These are phyloP conservation scores for Hymenoscyphus fructigenus DNA, from an alignment of 2,329 filamentous ascomycete genomes.

Conservation along the genomic window DNA sequence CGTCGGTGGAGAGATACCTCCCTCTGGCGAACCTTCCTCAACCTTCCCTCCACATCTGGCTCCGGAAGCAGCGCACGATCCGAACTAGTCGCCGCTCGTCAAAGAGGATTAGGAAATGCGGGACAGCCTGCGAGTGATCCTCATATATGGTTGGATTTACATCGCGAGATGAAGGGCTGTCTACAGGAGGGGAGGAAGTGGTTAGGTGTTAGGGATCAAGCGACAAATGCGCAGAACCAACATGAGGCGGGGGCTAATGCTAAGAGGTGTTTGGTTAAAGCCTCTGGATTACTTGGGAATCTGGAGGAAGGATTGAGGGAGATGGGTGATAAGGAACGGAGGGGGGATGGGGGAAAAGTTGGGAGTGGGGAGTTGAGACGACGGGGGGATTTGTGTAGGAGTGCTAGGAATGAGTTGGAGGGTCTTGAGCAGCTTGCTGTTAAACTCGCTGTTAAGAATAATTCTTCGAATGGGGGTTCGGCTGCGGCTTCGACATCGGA, in stretches of 20 bases:
- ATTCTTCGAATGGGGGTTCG: conserved; percentile 16
- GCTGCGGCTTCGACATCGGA: conserved; percentile 29
- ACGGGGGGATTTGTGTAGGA: conserved; percentile 66
- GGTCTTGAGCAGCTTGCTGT: conserved; percentile 72
- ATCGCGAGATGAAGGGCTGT: conserved; percentile 69
- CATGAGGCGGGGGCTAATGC: conserved; percentile 71
- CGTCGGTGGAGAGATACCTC: conserved; percentile 72
- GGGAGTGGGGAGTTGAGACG: conserved; percentile 75
- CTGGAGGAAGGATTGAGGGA: conserved; percentile 64
- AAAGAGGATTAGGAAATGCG: conserved; percentile 23
- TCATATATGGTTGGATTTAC: conserved; percentile 71
- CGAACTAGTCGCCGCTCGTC: conserved; percentile 32
- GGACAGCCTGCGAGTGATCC: conserved; percentile 33
- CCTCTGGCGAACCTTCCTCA: conserved; percentile 72
- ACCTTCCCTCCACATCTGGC: conserved; percentile 56
- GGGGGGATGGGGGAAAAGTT: conserved; percentile 41
- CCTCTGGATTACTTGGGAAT: conserved; percentile 60
- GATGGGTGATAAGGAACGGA: conserved; percentile 50
- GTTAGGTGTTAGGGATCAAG: conserved; percentile 67
- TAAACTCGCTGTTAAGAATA: conserved; percentile 50
- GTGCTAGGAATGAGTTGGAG: conserved; percentile 71
- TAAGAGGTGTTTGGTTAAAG: conserved; percentile 70
- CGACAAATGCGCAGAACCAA: conserved; percentile 50
- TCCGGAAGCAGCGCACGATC: conserved; percentile 33
- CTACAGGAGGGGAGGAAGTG: conserved; percentile 66